These are phyloP conservation scores for Cryptosporidium tyzzeri DNA, from an alignment of 169 alveolate species.

Conservation along the genomic window DNA sequence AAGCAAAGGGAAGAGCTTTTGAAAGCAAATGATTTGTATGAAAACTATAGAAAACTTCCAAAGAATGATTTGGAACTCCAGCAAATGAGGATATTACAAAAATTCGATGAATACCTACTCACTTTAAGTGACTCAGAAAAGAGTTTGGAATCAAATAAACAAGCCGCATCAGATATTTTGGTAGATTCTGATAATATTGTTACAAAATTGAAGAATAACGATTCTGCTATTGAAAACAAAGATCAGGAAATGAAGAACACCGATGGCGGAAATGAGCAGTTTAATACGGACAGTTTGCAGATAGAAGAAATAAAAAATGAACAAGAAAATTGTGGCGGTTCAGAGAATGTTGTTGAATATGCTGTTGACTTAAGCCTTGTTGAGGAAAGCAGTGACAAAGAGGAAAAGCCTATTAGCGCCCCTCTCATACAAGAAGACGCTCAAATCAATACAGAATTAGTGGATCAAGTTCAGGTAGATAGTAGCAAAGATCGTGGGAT, in stretches of 20 bases:
- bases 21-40: constrained; percentile 63
- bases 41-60: constrained; percentile 49
- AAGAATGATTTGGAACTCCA: constrained; percentile 54
- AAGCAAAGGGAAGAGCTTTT: constrained; percentile 67
- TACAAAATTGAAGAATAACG: background rate
- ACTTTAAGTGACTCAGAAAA: constrained; percentile 1
- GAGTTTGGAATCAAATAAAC: background rate
- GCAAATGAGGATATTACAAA: constrained; percentile 39
- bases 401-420: background rate
- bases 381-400: background rate
- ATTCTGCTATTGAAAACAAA: background rate
- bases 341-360: background rate
- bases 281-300: background rate
- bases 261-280: background rate
- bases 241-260: background rate
- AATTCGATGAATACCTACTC: constrained; percentile 37
- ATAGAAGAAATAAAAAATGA: background rate
- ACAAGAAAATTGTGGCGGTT: background rate
- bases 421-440: background rate
- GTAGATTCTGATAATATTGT: background rate
- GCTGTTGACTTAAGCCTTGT: background rate
- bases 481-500: background rate
- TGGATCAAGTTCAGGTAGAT: background rate
- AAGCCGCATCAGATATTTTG: background rate
- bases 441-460: background rate